Conservation (phyloP, 495 filamentous ascomycete species). For the Neurospora discreta region DNA sequence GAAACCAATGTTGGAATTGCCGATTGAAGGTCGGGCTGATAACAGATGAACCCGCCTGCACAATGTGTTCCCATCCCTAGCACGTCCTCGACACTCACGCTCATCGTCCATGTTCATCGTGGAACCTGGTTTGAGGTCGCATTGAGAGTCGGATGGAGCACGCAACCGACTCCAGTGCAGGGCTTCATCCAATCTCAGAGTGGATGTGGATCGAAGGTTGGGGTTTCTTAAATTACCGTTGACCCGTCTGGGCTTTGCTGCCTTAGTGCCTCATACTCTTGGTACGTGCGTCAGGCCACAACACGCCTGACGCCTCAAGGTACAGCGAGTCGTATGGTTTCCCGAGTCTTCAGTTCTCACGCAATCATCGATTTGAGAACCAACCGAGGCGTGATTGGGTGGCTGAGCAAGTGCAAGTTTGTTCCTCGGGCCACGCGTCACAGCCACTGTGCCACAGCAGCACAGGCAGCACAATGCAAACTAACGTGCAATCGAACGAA, state of each 20-base stretch:
- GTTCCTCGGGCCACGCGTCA: neutral
- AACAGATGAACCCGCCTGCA: neutral
- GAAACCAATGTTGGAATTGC: neutral
- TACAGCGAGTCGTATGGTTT: no score
- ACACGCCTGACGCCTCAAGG: neutral
- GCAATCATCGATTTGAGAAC: neutral
- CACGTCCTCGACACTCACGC: neutral
- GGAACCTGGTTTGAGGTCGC: neutral
- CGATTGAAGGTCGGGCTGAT: neutral
- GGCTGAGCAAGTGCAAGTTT: neutral
- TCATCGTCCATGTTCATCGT: neutral
- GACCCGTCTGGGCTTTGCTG: neutral
- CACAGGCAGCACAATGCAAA: no score
- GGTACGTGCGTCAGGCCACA: neutral
- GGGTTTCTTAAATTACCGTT: neutral
- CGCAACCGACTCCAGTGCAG: neutral
- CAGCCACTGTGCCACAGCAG: neutral
- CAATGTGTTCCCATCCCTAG: neutral
- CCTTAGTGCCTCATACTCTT: neutral
- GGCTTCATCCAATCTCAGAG: neutral
- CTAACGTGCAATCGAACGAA: neutral
- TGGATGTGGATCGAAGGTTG: neutral
- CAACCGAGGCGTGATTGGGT: neutral
- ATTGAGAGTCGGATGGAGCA: neutral
- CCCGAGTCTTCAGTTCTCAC: neutral